Base-by-base conservation (phyloP, 1,284 basidiomycete species). In the Trichosporon inkin region DNA sequence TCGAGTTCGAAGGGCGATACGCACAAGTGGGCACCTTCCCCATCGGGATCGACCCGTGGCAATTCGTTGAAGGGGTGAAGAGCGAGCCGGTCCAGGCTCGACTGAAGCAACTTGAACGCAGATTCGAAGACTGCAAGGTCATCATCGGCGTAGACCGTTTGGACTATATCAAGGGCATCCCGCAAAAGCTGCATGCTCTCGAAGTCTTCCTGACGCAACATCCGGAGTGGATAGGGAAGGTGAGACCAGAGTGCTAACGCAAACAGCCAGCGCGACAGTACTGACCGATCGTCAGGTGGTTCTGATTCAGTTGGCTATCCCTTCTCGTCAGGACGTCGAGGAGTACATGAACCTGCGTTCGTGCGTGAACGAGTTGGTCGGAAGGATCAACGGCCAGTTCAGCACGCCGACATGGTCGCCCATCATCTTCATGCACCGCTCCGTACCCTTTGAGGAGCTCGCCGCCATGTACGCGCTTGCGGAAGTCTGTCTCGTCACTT, bases 141-240 rank as follows among this genome's bases (percentile, higher is more conserved):
- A 97, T 99, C 74, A 92, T 99, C 62, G 96, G 95, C 60, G 95
- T 99, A 39, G 96, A 99, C 77, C 87, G 95, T 47, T 83, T 99
- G 55, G 96, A 99, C 77, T 99, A 99, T 80, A 99, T 99, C 86
- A 99, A 99, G 82, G 95, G 95, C 72, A 92, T 99, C 28, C 95
- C 95, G 2, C 95, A 99, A 77, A 99, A 99, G 78, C 81, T 99
- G 57, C 93, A 98, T 75, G 95, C 92, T 0, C 84, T 99, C 59
- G 96, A 99, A 76, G 86, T 95, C 40, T 99, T 99, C 84, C 83
- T 99, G 40, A 87, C 89, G 17, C 93, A 98, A 67, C 94, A 99
- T 76, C 96, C 96, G 0, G 95, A 99, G 77, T 99, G 94, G 94
- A 92, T 99, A 64, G 96, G 96, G 68, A 99, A 97, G 83, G 88